Evolutionary conservation across 1,284 basidiomycete species (phyloP), one percentile per base, ranked within the genome.

Genomic region (Sporisorium reilianum): DNA sequence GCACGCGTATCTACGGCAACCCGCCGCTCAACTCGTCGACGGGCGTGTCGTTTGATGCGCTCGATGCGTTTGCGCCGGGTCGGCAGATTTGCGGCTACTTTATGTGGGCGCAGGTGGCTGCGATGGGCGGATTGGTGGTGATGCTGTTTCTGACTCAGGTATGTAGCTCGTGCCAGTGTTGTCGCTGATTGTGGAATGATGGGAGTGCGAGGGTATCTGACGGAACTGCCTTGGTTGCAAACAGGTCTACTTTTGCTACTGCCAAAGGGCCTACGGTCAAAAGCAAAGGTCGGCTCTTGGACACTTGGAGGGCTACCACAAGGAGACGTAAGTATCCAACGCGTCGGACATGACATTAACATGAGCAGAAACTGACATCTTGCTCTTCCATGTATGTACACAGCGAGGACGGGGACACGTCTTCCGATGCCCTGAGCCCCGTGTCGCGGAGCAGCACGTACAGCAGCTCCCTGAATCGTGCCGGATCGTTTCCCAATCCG

Each of bases 211-310:
- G 26, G 9, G 8, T 16, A 6, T 18, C 26, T 28, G 25, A 46
- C 26, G 25, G 14, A 46, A 7, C 18, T 23, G 14, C 8, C 14
- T 11, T 46, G 7, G 45, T n/a, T n/a, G 25, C 25, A 22, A 38
- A 55, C 56, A 77, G 71, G 10, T 55, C 2, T 78, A 78, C 58
- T 64, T 78, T 36, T 76, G 70, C 57, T 71, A 56, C 42, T 67
- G 61, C 32, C 77, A 78, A 28, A 14, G 77, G 6, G 64, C 68
- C 0, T 76, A 78, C 22, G 77, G 77, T 14, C 66, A 73, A 36
- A 65, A 69, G 55, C 77, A 78, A 56, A 45, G 77, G 18, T 52
- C 36, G 2, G 77, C 77, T 3, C 38, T 61, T 14, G 45, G 36
- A 3, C 40, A 66, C 25, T 38, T 61, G 25, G 54, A 59, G 40